Base-by-base conservation (phyloP, 2,329 filamentous ascomycete genomes). In the Pyrenophora seminiperda region DNA sequence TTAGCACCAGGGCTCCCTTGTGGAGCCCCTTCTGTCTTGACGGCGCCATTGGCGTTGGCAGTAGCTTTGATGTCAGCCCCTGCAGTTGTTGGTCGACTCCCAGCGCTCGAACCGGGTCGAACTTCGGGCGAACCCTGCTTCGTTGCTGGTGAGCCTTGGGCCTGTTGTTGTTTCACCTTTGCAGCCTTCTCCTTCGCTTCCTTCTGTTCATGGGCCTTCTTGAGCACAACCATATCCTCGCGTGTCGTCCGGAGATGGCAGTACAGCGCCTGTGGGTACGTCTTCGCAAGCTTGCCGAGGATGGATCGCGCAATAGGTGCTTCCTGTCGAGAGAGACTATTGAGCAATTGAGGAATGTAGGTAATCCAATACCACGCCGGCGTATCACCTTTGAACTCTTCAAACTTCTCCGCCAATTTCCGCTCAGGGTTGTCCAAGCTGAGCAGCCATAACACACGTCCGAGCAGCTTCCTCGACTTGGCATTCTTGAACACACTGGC, bases 361-460 rank as follows among this genome's bases (percentile, higher is more conserved):
- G 93, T 97, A 62, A 97, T 97, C 94, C 94, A 99, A 76, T 97
- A 99, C 94, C 94, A 99, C 10, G 96, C 91, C 0, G 92, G 91
- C 2, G 91, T 96, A 63, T 99, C 95, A 42, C 94, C 94, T 78
- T 97, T 97, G 77, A 94, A 99, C 62, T 93, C 90, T 59, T 96
- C 91, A 61, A 97, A 99, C 10, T 93, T 91, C 62, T 85, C 81
- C 0, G 90, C 88, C 53, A 99, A 87, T 30, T 83, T 87, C 10
- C 90, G 90, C 68, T 91, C 90, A 0, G 89, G 81, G 66, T 97
- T 91, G 67, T 99, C 94, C 59, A 99, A 79, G 73, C 93, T 97
- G 36, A 99, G 82, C 37, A 99, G 81, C 94, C 94, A 99, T 40
- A 99, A 80, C 41, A 99, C 95, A 32, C 94, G 86, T 47, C 92